Evolutionary conservation across 306 rosid species (phyloP).

Genomic region (Notholithocarpus densiflorus): DNA sequence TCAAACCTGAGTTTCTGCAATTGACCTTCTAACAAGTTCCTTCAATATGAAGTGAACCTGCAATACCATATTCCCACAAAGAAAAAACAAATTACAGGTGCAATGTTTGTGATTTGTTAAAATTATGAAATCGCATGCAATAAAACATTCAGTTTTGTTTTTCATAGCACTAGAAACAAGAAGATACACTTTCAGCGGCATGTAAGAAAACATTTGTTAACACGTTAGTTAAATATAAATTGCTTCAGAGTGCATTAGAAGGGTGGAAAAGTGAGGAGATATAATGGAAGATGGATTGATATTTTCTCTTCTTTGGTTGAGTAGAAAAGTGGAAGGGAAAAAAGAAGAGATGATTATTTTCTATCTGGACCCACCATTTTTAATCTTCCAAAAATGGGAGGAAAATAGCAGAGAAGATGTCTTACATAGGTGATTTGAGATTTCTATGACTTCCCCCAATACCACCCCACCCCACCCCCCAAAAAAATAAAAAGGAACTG

Average conservation of each 20-base stretch:
- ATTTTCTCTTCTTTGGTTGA: too few species aligned
- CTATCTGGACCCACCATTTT: too few species aligned
- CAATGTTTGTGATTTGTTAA: neutral
- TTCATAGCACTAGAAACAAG: neutral
- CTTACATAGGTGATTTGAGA: too few species aligned
- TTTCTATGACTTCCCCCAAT: too few species aligned
- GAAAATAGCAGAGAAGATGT: too few species aligned
- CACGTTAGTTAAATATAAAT: neutral
- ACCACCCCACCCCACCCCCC: too few species aligned
- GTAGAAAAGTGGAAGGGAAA: too few species aligned
- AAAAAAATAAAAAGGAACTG: neutral
- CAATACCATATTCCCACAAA: slow-evolving; percentile 3
- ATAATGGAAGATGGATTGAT: too few species aligned
- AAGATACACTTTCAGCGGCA: neutral
- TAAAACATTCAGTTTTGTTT: neutral
- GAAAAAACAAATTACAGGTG: neutral
- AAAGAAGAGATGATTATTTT: too few species aligned
- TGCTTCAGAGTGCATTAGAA: neutral
- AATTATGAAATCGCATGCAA: neutral
- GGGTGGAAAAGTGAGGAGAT: too few species aligned
- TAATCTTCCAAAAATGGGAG: too few species aligned
- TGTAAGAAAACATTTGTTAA: neutral
- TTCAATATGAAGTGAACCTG: slow-evolving; percentile 52
- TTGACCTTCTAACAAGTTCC: slow-evolving; percentile 47
- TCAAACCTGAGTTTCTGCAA: slow-evolving; percentile 45